Conservation (phyloP, 257 asterid species). For the Anisodus tanguticus region DNA sequence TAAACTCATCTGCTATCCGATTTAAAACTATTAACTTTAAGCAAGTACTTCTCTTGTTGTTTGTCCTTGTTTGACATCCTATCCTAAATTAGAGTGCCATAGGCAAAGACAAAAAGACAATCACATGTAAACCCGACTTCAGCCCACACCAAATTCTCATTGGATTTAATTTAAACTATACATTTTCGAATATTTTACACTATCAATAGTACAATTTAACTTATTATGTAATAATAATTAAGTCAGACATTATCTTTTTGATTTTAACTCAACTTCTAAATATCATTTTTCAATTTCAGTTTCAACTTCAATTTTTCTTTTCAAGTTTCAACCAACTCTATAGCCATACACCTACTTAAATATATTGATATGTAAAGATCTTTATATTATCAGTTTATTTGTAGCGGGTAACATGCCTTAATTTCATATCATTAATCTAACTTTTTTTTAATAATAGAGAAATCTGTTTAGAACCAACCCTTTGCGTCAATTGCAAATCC, state of each 20-base stretch:
- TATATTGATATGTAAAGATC: not conserved
- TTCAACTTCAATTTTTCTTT: no score
- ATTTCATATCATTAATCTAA: not conserved
- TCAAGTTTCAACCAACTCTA: no score
- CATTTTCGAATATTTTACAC: not conserved
- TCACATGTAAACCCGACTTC: constrained; percentile 3
- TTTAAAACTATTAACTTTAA: not conserved
- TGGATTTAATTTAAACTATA: not conserved
- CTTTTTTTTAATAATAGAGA: not conserved
- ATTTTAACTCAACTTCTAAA: no score
- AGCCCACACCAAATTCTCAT: not conserved
- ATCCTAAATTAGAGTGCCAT: not conserved
- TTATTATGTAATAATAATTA: no score
- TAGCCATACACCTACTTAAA: no score
- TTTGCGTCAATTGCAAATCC: not conserved
- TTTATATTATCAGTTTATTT: not conserved
- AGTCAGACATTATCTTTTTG: no score
- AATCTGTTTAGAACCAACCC: not conserved
- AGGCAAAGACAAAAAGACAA: not conserved
- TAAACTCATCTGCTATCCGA: no score
- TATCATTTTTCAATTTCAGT: no score
- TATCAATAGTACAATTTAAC: not conserved
- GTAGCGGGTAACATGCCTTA: not conserved
- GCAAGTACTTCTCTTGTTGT: not conserved
- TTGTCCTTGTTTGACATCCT: not conserved